Evolutionary conservation across 192 early-diverging fungal species (phyloP).

Genomic region (Ambispora gerdemannii): DNA sequence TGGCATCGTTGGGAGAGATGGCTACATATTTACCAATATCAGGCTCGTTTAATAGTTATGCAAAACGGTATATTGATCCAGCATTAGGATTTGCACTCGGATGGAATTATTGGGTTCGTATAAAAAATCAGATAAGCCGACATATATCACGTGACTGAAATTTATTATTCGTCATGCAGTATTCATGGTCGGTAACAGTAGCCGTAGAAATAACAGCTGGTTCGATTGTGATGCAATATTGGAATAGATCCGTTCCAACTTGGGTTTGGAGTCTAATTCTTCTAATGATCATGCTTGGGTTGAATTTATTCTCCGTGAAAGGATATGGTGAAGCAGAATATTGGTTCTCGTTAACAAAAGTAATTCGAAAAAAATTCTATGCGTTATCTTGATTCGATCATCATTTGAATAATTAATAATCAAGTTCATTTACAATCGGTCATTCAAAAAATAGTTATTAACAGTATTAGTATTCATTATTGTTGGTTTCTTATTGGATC

Average conservation of each 20-base stretch:
- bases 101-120: constrained; percentile 46
- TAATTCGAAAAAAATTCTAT: background rate
- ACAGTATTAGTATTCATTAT: constrained; percentile 81
- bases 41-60: constrained; percentile 79
- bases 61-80: constrained; percentile 81
- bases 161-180: constrained; percentile 22
- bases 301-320: constrained; percentile 72
- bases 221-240: constrained; percentile 77
- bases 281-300: constrained; percentile 59
- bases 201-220: constrained; percentile 78
- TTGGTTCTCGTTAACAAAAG: constrained; percentile 78
- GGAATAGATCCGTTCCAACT: constrained; percentile 37
- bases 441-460: too few relatives aligned
- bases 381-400: background rate
- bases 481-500: constrained; percentile 70
- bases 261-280: constrained; percentile 50
- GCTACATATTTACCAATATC: constrained; percentile 80
- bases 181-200: constrained; percentile 63
- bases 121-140: background rate
- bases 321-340: constrained; percentile 91
- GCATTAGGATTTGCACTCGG: constrained; percentile 75
- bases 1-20: constrained; percentile 84
- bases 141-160: background rate
- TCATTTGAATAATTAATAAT: too few relatives aligned
- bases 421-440: too few relatives aligned